Conservation (phyloP, 2,329 filamentous ascomycete genomes). For the Scolecobasidium constrictum region DNA sequence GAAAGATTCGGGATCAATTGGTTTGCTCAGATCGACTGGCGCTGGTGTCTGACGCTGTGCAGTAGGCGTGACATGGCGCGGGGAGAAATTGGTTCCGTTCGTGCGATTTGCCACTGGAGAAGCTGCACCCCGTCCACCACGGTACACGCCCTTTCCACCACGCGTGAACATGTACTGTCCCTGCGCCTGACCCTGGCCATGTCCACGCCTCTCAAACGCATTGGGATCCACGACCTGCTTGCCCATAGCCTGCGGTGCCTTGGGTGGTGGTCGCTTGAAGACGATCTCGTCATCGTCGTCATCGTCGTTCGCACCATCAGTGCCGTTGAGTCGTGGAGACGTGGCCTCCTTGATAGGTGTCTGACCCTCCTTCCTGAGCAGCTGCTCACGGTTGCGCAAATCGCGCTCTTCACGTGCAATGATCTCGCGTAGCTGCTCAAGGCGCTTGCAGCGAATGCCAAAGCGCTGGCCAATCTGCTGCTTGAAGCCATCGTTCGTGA, state of each 20-base stretch:
- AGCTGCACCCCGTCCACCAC: slow-evolving; percentile 19
- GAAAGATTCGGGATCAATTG: slow-evolving; percentile 29
- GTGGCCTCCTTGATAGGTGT: slow-evolving; percentile 3
- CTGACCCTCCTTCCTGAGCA: slow-evolving; percentile 26
- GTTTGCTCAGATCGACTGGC: slow-evolving; percentile 20
- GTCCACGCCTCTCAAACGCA: slow-evolving; percentile 32
- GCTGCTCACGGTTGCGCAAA: slow-evolving; percentile 28
- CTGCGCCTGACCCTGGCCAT: too few relatives aligned
- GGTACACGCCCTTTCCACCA: slow-evolving; percentile 16
- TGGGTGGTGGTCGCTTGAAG: slow-evolving; percentile 25
- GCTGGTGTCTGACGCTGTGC: slow-evolving; percentile 13
- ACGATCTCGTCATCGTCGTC: slow-evolving; percentile 28
- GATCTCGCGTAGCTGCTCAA: slow-evolving; percentile 39
- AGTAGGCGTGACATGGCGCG: neutral
- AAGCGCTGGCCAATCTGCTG: slow-evolving; percentile 36
- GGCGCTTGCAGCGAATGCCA: slow-evolving; percentile 37
- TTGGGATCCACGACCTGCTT: slow-evolving; percentile 36
- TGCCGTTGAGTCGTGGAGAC: neutral
- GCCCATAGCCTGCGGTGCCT: slow-evolving; percentile 18
- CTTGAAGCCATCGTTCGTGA: slow-evolving; percentile 38
- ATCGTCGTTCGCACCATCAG: neutral
- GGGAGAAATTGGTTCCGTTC: slow-evolving; percentile 14
- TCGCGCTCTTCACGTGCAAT: slow-evolving; percentile 38
- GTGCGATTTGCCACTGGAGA: slow-evolving; percentile 15
- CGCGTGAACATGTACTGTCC: slow-evolving; percentile 14